phyloP scores from a whole-genome alignment of 148 eudicot genomes.

The Camellia granthamiana region DNA sequence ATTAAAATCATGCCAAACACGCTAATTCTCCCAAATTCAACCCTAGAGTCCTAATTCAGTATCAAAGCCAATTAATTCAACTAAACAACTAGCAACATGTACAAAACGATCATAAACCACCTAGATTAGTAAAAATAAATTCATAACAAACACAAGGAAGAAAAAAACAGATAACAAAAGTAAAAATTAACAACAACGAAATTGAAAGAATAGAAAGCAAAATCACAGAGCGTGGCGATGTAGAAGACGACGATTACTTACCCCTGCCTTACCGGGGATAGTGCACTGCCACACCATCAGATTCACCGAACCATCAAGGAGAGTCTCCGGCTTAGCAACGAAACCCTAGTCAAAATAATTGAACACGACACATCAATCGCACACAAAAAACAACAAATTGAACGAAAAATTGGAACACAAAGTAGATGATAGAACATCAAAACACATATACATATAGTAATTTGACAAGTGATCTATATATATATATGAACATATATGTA shows the following conservation, averaged over 20 bases:
- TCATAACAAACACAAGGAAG: neutral
- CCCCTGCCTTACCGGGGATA: conserved; percentile 84
- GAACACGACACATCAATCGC: neutral
- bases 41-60: neutral
- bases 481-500: neutral
- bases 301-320: conserved; percentile 69
- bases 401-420: neutral
- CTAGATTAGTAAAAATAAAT: neutral
- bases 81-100: neutral
- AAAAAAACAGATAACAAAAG: neutral
- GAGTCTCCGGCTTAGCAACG: conserved; percentile 81
- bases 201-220: neutral
- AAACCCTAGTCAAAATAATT: conserved; percentile 54
- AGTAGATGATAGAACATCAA: neutral
- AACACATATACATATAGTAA: neutral
- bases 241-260: conserved; percentile 20
- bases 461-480: too few species aligned
- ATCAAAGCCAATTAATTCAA: neutral
- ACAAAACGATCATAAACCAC: neutral
- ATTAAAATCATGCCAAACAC: neutral
- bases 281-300: conserved; percentile 75
- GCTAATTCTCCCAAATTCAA: neutral
- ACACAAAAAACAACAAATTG: neutral
- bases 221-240: neutral
- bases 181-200: neutral